These are phyloP conservation scores for Metschnikowia kunwiensis DNA, from an alignment of 805 yeast species.

Conservation along the genomic window DNA sequence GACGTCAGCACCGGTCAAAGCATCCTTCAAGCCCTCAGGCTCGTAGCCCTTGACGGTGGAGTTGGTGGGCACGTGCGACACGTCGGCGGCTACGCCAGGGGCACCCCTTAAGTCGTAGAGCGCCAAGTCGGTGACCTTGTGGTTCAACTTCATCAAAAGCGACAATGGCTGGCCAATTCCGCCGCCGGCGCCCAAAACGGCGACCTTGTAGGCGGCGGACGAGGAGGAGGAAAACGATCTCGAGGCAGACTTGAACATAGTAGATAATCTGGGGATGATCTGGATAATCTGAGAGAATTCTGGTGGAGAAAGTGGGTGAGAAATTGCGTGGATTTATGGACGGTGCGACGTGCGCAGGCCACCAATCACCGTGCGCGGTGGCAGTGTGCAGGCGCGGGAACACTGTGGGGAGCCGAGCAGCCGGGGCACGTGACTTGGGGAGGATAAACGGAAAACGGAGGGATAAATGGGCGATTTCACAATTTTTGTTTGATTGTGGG, in stretches of 20 bases:
- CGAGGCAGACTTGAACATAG: constrained; percentile 56
- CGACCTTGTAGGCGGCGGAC: constrained; percentile 63
- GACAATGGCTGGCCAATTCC: constrained; percentile 79
- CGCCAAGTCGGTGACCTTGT: constrained; percentile 80
- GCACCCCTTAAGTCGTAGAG: constrained; percentile 89
- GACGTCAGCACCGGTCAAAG: constrained; percentile 76
- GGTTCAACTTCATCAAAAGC: constrained; percentile 80
- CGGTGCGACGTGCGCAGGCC: neutral
- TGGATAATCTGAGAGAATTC: neutral
- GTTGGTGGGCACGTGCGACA: constrained; percentile 91
- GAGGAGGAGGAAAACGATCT: constrained; percentile 69
- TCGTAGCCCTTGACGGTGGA: constrained; percentile 84
- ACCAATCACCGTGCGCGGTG: neutral
- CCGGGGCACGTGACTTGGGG: neutral
- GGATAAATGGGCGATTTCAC: neutral
- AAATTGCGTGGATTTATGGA: too few relatives aligned
- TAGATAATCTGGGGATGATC: constrained; percentile 3
- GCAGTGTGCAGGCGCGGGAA: neutral
- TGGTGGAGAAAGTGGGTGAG: too few relatives aligned
- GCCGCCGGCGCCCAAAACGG: constrained; percentile 83
- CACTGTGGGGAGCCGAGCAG: neutral
- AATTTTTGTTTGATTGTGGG: too few relatives aligned
- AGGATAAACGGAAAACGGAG: neutral
- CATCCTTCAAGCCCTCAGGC: constrained; percentile 71
- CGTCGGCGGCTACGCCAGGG: constrained; percentile 95